Base-by-base conservation (phyloP, 1,284 basidiomycete genomes). In the Microbotryum lychnidis-dioicae region DNA sequence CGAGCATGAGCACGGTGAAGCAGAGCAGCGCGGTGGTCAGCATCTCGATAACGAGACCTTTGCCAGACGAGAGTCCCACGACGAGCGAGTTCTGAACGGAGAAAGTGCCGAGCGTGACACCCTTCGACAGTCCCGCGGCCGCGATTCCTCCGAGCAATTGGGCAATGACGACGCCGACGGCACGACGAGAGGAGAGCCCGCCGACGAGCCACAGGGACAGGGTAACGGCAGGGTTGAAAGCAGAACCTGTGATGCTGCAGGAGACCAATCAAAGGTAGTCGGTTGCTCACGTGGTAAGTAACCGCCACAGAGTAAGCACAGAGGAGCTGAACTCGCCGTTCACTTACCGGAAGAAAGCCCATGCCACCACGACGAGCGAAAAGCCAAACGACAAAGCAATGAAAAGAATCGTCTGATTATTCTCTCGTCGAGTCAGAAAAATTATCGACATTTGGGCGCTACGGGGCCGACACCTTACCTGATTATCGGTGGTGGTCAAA, bases 101-200 rank as follows among this genome's bases (percentile, higher is more conserved):
- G 14, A 76, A 67, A 2, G 73, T 67, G 4, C 76, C 76, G 8
- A 77, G 76, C 4, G 75, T 74, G 46, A 79, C 66, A 9, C 69
- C 77, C 37, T 74, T 67, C 21, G 76, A 73, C 49, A 79, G 69
- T 1, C 72, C 79, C 0, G 78, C 74, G 10, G 76, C 78, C 9
- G 78, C 76, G 52, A 80, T 79, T 45, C 75, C 79, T 51, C 79
- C 78, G 0, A 75, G 67, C 45, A 79, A 69, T 63, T 80, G 79
- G 8, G 73, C 69, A 55, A 79, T 65, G 46, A 73, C 71, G 29
- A 79, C 68, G 23, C 78, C 70, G 16, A 70, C 70, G 9, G 74
- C 75, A 62, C 78, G 75, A 50, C 76, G 54, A 14, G 75, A 74
- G 12, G 74, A 72, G 37, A 79, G 68, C 9, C 74, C 77, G 5